Conservation (phyloP, 768 basidiomycete species). For the Psilocybe subaeruginosa region DNA sequence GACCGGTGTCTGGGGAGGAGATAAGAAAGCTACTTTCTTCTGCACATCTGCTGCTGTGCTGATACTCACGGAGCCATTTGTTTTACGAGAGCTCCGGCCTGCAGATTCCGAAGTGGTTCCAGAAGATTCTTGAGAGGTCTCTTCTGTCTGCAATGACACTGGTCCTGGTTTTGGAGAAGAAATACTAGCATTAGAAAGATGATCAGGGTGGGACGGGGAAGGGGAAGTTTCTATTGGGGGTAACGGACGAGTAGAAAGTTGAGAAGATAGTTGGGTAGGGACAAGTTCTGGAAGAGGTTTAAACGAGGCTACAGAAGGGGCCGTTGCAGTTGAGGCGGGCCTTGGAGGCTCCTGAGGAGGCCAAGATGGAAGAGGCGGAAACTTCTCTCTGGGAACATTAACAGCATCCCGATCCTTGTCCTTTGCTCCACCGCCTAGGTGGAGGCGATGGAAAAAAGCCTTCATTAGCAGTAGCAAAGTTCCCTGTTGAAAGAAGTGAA, state of each 20-base stretch:
- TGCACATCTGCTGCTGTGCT: constrained; percentile 49
- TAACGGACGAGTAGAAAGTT: constrained; percentile 34
- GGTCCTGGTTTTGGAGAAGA: constrained; percentile 25
- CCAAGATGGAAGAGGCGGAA: constrained; percentile 72
- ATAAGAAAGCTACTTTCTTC: constrained; percentile 90
- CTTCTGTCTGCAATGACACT: constrained; percentile 22
- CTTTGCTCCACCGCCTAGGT: constrained; percentile 64
- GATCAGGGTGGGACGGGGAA: constrained; percentile 27
- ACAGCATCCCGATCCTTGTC: constrained; percentile 61
- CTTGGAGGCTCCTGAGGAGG: constrained; percentile 50
- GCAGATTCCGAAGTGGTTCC: constrained; percentile 33
- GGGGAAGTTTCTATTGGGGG: constrained; percentile 32
- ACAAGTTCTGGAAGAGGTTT: constrained; percentile 78
- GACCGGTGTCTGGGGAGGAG: constrained; percentile 74
- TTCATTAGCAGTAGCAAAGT: constrained; percentile 55
- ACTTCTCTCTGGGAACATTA: constrained; percentile 61
- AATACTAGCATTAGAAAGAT: constrained; percentile 14
- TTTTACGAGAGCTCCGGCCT: constrained; percentile 38
- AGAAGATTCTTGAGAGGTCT: constrained; percentile 26
- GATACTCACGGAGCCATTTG: constrained; percentile 31
- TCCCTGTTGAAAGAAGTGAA: neutral
- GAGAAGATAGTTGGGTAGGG: constrained; percentile 35
- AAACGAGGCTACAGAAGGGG: constrained; percentile 53
- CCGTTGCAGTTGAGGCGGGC: constrained; percentile 38
- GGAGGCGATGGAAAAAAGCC: constrained; percentile 80